Evolutionary conservation across 768 basidiomycete species (phyloP), one percentile per base, ranked within the genome.

Genomic region (Auriscalpium microsporum): DNA sequence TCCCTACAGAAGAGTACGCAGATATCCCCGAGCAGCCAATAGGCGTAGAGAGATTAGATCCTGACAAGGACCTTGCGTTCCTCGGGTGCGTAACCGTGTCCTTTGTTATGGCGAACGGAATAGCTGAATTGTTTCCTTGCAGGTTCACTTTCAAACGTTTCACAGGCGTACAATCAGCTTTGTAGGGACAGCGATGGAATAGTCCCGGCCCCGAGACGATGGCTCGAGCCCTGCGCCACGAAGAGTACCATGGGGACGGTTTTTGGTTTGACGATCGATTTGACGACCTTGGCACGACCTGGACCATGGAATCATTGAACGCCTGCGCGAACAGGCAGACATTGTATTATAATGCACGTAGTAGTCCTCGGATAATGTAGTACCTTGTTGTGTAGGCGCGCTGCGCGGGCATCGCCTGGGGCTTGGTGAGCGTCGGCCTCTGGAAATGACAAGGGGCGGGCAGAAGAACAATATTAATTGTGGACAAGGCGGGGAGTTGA

Each of bases 1-100:
- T 96, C 79, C 94, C 94, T 2, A 94, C 89, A 2, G 93, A 96
- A 58, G 92, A 95, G 63, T 78, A 94, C 52, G 90, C 94, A 52
- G 87, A 93, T 70, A 84, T 76, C 19, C 74, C 77, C 1, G 79
- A 80, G 40, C 69, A 76, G 56, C 78, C 77, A 3, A 68, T 66
- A 4, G 71, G 69, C 14, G 73, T 66, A 8, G 75, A 78, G 56
- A 62, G 68, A 8, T 66, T 72, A 16, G 75, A 72, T 9, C 73
- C 75, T 21, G 76, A 75, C 66, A 80, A 78, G 68, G 80, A 82
- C 61, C 68, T 82, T 46, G 80, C 80, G 5, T 82, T 82, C 71
- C 71, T 82, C 58, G 80, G 80, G 66, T 82, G 72, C 58, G 64
- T 61, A 50, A 28, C 28, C 28, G 28, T 7, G 28, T 7, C 28